phyloP scores from a whole-genome alignment of 1,139 yeast genomes.

The Trichomonascaceae sp. region DNA sequence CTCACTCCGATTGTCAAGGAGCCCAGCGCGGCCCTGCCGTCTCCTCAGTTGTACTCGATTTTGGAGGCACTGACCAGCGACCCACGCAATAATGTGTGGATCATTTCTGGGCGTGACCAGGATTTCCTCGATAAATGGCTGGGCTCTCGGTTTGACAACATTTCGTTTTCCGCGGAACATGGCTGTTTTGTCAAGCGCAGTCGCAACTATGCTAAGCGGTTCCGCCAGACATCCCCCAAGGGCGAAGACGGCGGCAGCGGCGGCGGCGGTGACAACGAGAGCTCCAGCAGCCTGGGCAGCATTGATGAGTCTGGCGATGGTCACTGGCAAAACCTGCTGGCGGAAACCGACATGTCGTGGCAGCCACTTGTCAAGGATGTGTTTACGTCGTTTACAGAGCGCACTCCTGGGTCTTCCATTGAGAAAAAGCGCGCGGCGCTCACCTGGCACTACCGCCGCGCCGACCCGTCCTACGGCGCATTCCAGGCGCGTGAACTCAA shows the following conservation, averaged over 20 bases:
- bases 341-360: constrained; percentile 86
- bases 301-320: constrained; percentile 11
- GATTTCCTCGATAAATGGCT: constrained; percentile 81
- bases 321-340: constrained; percentile 78
- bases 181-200: constrained; percentile 71
- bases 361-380: constrained; percentile 65
- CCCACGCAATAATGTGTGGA: constrained; percentile 82
- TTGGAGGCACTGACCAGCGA: constrained; percentile 53
- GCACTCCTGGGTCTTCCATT: constrained; percentile 80
- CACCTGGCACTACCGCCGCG: constrained; percentile 95
- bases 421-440: constrained; percentile 88
- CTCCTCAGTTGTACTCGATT: constrained; percentile 51
- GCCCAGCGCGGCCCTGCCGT: constrained; percentile 97
- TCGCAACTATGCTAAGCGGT: too few species aligned
- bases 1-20: constrained; percentile 90
- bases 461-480: constrained; percentile 85
- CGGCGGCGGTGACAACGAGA: background rate
- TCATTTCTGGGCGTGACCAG: constrained; percentile 93
- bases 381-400: constrained; percentile 62
- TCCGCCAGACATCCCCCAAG: too few species aligned
- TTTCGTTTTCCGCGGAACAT: constrained; percentile 92
- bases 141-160: constrained; percentile 42
- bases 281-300: background rate
- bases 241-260: background rate
- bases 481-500: constrained; percentile 72